Evolutionary conservation across 345 rosid genomes (phyloP), one percentile per base, ranked within the genome.

Genomic region (Eucalyptus melliodora): DNA sequence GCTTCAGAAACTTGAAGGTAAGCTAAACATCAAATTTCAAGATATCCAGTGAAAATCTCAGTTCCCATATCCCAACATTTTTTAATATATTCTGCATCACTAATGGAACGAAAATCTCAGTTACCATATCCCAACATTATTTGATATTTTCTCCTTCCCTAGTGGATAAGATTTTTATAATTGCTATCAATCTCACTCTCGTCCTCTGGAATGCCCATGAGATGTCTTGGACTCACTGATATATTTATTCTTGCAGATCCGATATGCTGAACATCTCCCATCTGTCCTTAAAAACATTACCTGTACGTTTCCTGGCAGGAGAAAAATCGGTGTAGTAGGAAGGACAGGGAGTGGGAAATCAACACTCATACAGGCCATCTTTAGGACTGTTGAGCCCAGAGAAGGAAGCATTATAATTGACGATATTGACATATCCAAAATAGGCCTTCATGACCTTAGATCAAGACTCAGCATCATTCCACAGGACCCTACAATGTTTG

Each of bases 261-360:
- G 98, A 21, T 97, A 97, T 86, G 98, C 99, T 12, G 99, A 96
- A 62, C 97, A 97, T 91, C 95, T 97, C 87, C 99, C 99, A 86
- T 93, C 95, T 55, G 97, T 97, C 90, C 91, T 97, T 89, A 96
- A 95, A 91, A 93, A 95, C 91, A 95, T 97, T 44, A 94, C 89
- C 91, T 96, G 98, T 93, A 95, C 94, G 51, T 95, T 97, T 91
- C 99, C 99, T 4, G 99, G 98, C 92, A 91, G 94, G 90, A 95
- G 92, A 88, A 97, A 96, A 92, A 93, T 97, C 53, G 99, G 99
- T 56, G 98, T 97, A 49, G 99, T 97, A 56, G 99, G 99, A 90
- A 95, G 99, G 92, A 97, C 99, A 59, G 99, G 99, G 83, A 96
- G 99, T 85, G 99, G 99, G 86, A 97, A 97, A 92, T 96, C 99